Percentiles rank a stretch among this genome's conserved stretches.
phyloP scores from a whole-genome alignment of 2,329 filamentous ascomycete species.

The Pseudodiploospora longispora region DNA sequence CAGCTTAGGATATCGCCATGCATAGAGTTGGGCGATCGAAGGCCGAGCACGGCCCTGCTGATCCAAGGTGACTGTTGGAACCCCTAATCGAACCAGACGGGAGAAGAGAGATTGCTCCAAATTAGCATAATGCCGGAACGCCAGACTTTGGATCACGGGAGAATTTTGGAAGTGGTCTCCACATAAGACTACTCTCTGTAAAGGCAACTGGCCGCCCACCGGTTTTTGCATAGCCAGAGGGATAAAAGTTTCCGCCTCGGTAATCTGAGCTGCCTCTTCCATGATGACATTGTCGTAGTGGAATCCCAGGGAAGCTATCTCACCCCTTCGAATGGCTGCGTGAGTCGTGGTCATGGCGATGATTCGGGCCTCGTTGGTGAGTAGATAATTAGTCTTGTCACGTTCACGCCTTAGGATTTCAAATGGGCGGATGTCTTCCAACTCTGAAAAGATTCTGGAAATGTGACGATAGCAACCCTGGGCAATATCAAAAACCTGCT shows the following conservation, averaged over 20 bases:
- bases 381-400: conserved; percentile 92
- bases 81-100: conserved; percentile 79
- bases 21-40: conserved; percentile 81
- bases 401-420: conserved; percentile 83
- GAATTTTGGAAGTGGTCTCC: conserved; percentile 97
- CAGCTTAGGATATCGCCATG: conserved; percentile 81
- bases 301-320: conserved; percentile 88
- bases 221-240: conserved; percentile 86
- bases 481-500: conserved; percentile 65
- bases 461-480: conserved; percentile 85
- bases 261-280: conserved; percentile 98
- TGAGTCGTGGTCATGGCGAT: conserved; percentile 99
- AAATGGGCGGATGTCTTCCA: conserved; percentile 90
- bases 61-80: conserved; percentile 84
- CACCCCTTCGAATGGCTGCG: conserved; percentile 84
- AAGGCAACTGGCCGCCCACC: conserved; percentile 59
- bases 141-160: conserved; percentile 87
- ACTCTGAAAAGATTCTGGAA: conserved; percentile 79
- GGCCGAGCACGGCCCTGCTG: conserved; percentile 88
- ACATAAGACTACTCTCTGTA: conserved; percentile 85
- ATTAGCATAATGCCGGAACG: conserved; percentile 91
- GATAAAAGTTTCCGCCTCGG: conserved; percentile 94
- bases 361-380: conserved; percentile 92
- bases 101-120: conserved; percentile 94
- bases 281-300: conserved; percentile 97